Percentiles rank a stretch among this genome's conserved stretches.
phyloP scores from a whole-genome alignment of 805 yeast species.

The Suhomyces kilbournensis region DNA sequence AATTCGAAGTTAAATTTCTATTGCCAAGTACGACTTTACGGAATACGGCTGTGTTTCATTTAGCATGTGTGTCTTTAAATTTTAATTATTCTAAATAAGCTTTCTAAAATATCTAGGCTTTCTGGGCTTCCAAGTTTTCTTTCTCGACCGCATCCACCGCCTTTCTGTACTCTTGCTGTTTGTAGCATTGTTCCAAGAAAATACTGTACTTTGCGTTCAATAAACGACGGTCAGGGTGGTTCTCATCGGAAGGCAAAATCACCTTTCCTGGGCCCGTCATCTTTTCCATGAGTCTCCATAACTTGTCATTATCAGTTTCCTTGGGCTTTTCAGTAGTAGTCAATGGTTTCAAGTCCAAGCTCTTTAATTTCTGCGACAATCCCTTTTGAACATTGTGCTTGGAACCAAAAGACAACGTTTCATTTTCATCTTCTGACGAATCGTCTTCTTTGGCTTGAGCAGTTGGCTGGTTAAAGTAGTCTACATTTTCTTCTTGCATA shows the following conservation, averaged over 20 bases:
- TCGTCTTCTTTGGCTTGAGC: constrained; percentile 6
- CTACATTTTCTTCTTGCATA: constrained; percentile 34
- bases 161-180: constrained; percentile 74
- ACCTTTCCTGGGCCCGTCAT: constrained; percentile 83
- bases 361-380: constrained; percentile 43
- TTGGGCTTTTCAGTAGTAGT: constrained; percentile 23
- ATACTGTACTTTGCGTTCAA: constrained; percentile 78
- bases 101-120: neutral
- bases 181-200: constrained; percentile 81
- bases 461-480: constrained; percentile 38
- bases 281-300: constrained; percentile 85
- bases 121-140: constrained; percentile 5
- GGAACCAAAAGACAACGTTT: constrained; percentile 58
- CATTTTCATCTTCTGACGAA: constrained; percentile 47
- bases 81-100: too few species aligned
- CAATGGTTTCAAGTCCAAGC: constrained; percentile 38
- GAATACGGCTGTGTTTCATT: neutral
- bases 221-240: constrained; percentile 65
- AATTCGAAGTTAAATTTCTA: too few species aligned
- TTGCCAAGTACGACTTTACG: too few species aligned
- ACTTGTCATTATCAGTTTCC: constrained; percentile 47
- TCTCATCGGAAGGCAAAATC: constrained; percentile 59
- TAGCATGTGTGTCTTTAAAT: too few species aligned
- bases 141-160: constrained; percentile 54
- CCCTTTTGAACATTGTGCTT: constrained; percentile 53